phyloP scores from a whole-genome alignment of 768 basidiomycete species.

The Boletus eberwhitei region DNA sequence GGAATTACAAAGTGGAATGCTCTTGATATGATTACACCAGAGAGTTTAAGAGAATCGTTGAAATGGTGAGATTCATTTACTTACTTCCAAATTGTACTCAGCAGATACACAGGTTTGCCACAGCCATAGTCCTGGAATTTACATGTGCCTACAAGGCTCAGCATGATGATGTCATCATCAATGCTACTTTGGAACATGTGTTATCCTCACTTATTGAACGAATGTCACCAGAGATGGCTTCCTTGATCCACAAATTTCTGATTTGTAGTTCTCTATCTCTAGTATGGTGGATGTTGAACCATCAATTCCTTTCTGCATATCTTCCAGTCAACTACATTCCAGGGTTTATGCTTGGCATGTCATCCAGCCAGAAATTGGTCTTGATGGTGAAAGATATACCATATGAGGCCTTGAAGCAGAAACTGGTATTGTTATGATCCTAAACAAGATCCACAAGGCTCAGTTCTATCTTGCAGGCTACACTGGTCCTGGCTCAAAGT shows the following conservation, averaged over 20 bases:
- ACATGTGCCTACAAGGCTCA: background rate
- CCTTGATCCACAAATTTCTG: no score
- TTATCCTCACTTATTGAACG: background rate
- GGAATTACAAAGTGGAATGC: no score
- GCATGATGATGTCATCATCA: background rate
- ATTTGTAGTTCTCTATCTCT: no score
- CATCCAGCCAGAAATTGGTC: background rate
- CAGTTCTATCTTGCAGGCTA: no score
- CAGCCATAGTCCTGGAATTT: background rate
- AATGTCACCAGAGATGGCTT: background rate
- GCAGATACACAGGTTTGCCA: background rate
- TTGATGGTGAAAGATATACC: constrained; percentile 25
- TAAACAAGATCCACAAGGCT: no score
- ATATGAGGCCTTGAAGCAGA: constrained; percentile 38
- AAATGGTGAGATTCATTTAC: background rate
- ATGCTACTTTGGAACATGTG: background rate
- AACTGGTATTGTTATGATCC: no score
- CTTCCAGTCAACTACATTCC: background rate
- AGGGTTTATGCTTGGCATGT: background rate
- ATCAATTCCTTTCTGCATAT: no score
- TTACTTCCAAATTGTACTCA: background rate
- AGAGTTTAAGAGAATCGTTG: no score
- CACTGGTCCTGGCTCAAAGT: no score
- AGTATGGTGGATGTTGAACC: no score
- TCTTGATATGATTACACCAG: background rate